Base-by-base conservation (phyloP, 2,329 filamentous ascomycete genomes). In the Dryadomyces sulphureus region DNA sequence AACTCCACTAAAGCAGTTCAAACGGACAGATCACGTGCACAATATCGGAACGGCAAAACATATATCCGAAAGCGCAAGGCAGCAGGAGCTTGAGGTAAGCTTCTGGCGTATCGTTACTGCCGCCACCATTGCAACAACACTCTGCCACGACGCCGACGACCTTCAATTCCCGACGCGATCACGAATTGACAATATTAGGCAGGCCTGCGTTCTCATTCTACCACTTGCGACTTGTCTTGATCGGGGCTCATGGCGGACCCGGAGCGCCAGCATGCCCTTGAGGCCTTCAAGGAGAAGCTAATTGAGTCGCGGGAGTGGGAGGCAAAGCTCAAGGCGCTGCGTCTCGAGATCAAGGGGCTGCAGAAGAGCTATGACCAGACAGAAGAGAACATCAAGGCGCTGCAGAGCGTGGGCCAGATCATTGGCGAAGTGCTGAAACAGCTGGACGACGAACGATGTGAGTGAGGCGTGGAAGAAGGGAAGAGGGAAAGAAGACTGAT, bases 371-470 rank as follows among this genome's bases (percentile, higher is more conserved):
- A 89, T 60, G 90, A 98, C 63, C 80, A 90, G 55, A 96, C 92
- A 45, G 92, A 98, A 63, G 93, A 98, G 55, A 96, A 96, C 69
- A 96, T 98, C 73, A 98, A 98, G 73, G 92, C 92, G 54, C 71
- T 98, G 59, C 92, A 98, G 71, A 96, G 92, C 64, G 92, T 98
- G 46, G 92, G 92, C 43, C 92, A 98, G 70, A 98, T 98, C 65
- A 96, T 98, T 64, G 92, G 92, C 57, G 92, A 98, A 68, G 93
- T 98, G 50, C 70, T 98, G 60, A 98, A 98, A 72, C 93, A 98
- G 71, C 75, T 98, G 53, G 92, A 98, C 61, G 92, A 98, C 59
- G 93, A 98, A 73, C 75, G 92, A 81, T 98, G 90, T 95, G 71
- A 64, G 85, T 69, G 43, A 12, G 7, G 8, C 4, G 20, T 6